Evolutionary conservation across 257 asterid genomes (phyloP).

Genomic region (Solanum boliviense): DNA sequence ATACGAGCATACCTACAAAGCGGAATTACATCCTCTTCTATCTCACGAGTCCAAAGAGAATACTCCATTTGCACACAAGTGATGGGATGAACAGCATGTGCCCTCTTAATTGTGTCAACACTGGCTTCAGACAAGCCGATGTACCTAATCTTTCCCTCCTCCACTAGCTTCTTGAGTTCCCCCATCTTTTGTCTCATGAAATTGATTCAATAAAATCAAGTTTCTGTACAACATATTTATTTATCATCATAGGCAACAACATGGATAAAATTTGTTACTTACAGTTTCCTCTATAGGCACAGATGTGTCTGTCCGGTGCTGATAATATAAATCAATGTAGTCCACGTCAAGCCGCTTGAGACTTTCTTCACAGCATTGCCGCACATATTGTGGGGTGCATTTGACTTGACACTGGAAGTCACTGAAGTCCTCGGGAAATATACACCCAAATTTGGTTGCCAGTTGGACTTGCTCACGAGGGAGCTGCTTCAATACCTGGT

Average conservation of each 20-base stretch:
- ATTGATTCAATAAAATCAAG: not conserved
- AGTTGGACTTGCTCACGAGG: constrained; percentile 24
- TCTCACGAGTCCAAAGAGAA: constrained; percentile 40
- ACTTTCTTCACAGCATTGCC: constrained; percentile 41
- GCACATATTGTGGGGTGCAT: constrained; percentile 27
- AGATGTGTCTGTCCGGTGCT: constrained; percentile 30
- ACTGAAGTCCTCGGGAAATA: not conserved
- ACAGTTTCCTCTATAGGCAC: constrained; percentile 57
- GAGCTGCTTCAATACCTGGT: constrained; percentile 22
- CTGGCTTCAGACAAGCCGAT: not conserved
- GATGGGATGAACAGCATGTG: too few relatives aligned
- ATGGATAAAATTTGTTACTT: not conserved
- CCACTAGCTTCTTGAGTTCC: constrained; percentile 48
- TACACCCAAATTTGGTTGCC: constrained; percentile 28
- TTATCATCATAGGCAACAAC: not conserved
- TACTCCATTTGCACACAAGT: constrained; percentile 36
- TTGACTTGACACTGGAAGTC: not conserved
- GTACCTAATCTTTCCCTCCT: constrained; percentile 44
- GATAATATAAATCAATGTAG: constrained; percentile 48
- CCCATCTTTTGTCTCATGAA: constrained; percentile 18
- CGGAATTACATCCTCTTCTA: constrained; percentile 40
- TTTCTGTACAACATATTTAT: not conserved
- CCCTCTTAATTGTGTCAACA: too few relatives aligned
- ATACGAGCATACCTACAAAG: constrained; percentile 27
- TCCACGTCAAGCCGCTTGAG: constrained; percentile 38